Evolutionary conservation across 2,329 filamentous ascomycete genomes (phyloP), one percentile per base, ranked within the genome.

Genomic region (Blumeria graminis): DNA sequence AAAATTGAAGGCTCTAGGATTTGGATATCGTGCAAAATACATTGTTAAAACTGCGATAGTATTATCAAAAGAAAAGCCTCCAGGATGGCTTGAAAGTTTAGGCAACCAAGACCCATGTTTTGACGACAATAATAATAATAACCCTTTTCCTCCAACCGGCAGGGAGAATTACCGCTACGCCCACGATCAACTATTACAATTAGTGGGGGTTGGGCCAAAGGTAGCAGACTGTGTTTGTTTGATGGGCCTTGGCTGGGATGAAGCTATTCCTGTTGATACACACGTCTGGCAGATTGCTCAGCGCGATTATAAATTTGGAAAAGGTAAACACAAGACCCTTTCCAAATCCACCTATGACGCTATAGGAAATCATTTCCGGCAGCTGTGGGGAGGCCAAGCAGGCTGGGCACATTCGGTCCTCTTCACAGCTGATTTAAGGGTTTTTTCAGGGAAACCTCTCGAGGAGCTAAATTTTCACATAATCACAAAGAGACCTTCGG

Each of bases 231-330:
- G 93, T 65, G 89, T 96, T 7, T 94, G 86, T 65, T 72, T 98
- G 18, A 95, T 98, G 84, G 93, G 93, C 0, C 71, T 98, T 13
- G 90, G 89, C 33, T 98, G 93, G 90, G 84, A 84, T 35, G 90
- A 96, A 69, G 82, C 89, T 2, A 89, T 98, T 1, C 92, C 92
- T 0, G 86, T 98, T 35, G 92, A 98, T 68, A 98, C 93, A 1
- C 93, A 98, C 69, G 87, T 98, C 11, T 96, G 89, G 90, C 89
- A 96, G 71, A 96, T 98, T 65, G 93, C 92, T 0, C 86, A 93
- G 67, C 76, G 92, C 56, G 92, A 98, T 68, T 98, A 98, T 70
- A 88, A 82, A 58, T 94, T 98, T 63, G 86, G 86, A 6, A 86
- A 81, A 63, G 80, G 78, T 8, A 90, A 86, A 65, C 75, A 84